Evolutionary conservation across 768 basidiomycete species (phyloP).

Genomic region (Boletales sp.): DNA sequence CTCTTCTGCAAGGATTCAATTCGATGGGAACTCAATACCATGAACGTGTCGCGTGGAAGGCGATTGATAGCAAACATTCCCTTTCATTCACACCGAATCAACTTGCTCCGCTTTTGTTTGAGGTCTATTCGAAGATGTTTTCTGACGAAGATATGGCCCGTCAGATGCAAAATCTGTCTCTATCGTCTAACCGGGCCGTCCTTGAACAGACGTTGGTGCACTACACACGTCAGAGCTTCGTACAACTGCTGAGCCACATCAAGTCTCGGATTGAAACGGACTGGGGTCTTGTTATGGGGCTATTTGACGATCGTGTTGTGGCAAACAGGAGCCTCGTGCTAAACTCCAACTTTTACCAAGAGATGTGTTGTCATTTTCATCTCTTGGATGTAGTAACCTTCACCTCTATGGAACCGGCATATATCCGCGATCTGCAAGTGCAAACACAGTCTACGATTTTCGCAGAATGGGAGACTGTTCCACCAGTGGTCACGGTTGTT

Average conservation of each 20-base stretch:
- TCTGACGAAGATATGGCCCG: conserved; percentile 22
- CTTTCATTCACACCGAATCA: conserved; percentile 24
- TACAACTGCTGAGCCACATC: conserved; percentile 39
- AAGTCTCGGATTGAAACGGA: conserved; percentile 33
- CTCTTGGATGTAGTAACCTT: conserved; percentile 37
- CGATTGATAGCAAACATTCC: conserved; percentile 2
- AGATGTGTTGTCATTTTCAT: conserved; percentile 44
- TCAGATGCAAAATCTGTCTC: conserved; percentile 4
- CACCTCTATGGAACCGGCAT: conserved; percentile 14
- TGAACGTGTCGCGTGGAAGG: conserved; percentile 27
- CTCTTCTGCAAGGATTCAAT: conserved; percentile 2
- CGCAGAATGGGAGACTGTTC: conserved; percentile 27
- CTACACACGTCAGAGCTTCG: conserved; percentile 50
- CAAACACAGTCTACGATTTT: conserved; percentile 21
- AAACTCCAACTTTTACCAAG: conserved; percentile 39
- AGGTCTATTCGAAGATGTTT: conserved; percentile 29
- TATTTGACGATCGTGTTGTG: conserved; percentile 20
- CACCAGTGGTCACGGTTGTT: conserved; percentile 29
- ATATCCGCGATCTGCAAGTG: conserved; percentile 7
- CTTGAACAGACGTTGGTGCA: conserved; percentile 29
- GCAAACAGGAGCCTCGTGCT: conserved; percentile 17
- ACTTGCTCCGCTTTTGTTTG: conserved; percentile 22
- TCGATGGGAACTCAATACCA: conserved; percentile 10
- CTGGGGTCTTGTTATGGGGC: conserved; percentile 43
- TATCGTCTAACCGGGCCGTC: background rate